These are phyloP conservation scores for Heterobasidion annosum DNA, from an alignment of 1,284 basidiomycete genomes.

Conservation along the genomic window DNA sequence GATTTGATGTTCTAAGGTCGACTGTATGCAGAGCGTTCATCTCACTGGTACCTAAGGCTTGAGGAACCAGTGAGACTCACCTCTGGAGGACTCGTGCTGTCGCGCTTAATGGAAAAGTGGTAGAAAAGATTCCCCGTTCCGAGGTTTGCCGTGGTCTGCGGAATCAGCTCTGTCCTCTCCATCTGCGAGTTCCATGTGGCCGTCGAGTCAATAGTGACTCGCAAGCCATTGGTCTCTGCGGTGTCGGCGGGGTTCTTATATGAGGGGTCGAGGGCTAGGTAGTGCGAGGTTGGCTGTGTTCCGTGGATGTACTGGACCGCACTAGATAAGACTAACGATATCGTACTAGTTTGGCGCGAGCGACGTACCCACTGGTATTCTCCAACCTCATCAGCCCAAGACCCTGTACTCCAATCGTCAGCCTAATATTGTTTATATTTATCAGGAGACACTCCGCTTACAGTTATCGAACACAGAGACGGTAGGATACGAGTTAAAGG, in stretches of 20 bases:
- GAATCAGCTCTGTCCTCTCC: slow-evolving; percentile 42
- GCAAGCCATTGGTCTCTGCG: slow-evolving; percentile 43
- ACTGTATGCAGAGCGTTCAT: slow-evolving; percentile 18
- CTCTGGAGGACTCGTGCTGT: slow-evolving; percentile 41
- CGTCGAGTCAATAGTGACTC: slow-evolving; percentile 43
- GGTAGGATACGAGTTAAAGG: slow-evolving; percentile 40
- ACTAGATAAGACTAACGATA: not conserved
- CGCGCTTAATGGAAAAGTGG: slow-evolving; percentile 50
- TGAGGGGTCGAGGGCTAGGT: slow-evolving; percentile 39
- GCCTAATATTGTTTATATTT: not conserved
- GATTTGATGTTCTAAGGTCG: slow-evolving; percentile 48
- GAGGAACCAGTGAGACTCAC: slow-evolving; percentile 20
- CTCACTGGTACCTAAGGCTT: not conserved
- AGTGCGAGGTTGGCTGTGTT: slow-evolving; percentile 38
- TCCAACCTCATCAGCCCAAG: slow-evolving; percentile 47
- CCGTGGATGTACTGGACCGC: slow-evolving; percentile 52
- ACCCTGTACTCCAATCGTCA: slow-evolving; percentile 27
- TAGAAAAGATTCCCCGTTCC: slow-evolving; percentile 56
- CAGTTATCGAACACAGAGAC: slow-evolving; percentile 46
- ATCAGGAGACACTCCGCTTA: slow-evolving; percentile 15
- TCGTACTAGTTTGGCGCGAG: not conserved
- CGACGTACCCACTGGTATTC: slow-evolving; percentile 46
- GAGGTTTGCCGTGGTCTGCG: slow-evolving; percentile 48
- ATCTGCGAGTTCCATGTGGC: slow-evolving; percentile 45
- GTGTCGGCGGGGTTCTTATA: slow-evolving; percentile 58